Conservation (phyloP, 202 grass and related monocot species). For the Panicum virgatum region DNA sequence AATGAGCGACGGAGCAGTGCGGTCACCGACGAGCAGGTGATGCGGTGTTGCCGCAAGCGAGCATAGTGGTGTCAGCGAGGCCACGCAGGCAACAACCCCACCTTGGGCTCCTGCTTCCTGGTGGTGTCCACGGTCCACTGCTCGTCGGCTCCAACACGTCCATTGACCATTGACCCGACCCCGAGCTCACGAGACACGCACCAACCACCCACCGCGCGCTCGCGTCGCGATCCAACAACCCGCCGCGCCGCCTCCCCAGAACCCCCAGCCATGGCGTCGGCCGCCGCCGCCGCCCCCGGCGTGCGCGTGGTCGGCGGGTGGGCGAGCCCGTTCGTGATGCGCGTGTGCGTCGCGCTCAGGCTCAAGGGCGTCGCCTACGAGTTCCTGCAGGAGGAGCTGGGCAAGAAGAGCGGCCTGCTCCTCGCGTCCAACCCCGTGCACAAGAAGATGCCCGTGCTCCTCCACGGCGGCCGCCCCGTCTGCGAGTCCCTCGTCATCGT, state of each 20-base stretch:
- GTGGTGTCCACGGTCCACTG: no score
- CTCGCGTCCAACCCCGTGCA: conserved; percentile 45
- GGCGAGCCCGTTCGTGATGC: conserved; percentile 37
- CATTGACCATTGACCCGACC: no score
- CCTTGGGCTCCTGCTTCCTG: no score
- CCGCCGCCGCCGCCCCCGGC: neutral
- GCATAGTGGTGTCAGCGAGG: no score
- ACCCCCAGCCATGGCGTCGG: neutral
- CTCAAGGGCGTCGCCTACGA: conserved; percentile 37
- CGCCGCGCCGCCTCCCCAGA: neutral
- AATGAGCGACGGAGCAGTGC: no score
- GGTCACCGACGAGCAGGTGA: no score
- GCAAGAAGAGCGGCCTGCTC: conserved; percentile 34
- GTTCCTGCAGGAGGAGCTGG: conserved; percentile 35
- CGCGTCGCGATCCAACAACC: neutral
- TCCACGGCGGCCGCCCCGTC: conserved; percentile 38
- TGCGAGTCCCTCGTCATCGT: conserved; percentile 39
- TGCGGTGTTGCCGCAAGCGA: no score
- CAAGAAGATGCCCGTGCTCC: conserved; percentile 46
- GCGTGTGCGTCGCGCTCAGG: conserved; percentile 28
- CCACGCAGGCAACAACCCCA: no score
- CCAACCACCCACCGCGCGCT: neutral
- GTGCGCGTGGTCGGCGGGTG: conserved; percentile 39
- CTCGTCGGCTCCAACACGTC: no score
- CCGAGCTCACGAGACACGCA: neutral